Base-by-base conservation (phyloP, 176 grass and related monocot genomes). In the maize (Zea mays) region DNA sequence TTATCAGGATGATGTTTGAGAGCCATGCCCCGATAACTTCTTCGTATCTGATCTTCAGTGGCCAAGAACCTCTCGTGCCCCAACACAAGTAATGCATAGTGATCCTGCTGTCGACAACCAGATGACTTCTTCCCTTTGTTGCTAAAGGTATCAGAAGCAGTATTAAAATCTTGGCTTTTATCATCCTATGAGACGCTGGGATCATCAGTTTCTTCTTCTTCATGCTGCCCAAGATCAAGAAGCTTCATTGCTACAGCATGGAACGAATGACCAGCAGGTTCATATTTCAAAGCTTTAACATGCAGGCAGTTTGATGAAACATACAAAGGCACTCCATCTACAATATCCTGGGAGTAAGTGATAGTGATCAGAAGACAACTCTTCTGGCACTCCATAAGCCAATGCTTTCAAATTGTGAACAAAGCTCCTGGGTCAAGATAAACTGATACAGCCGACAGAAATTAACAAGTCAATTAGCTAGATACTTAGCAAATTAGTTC, bases 1-100 rank as follows among this genome's bases (percentile, higher is more conserved):
- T 98, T 98, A 78, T 98, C 95, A 80, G 95, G 95, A 79, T 98
- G 95, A 81, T 98, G 91, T 54, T 98, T 98, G 54, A 98, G 86
- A 69, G 95, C 91, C 85, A 82, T 88, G 37, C 94, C 95, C 67
- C 91, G 89, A 56, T 98, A 98, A 85, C 91, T 94, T 78, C 92
- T 98, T 34, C 86, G 80, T 21, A 98, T 98, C 58, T 98, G 95
- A 77, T 94, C 95, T 75, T 98, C 95, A 10, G 95, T 98, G 44
- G 95, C 95, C 79, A 98, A 89, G 77, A 90, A 97, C 43, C 95
- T 85, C 49, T 92, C 76, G 79, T 98, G 81, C 10, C 85, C 82
- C 76, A 98, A 81, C 2, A 91, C 95, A 73, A 98, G 81, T 47
- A 98, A 86, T 10, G 95, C 85, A 90, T 98, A 98, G 83, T 94